Base-by-base conservation (phyloP, 1,284 basidiomycete species). In the Tylopilus sp. region DNA sequence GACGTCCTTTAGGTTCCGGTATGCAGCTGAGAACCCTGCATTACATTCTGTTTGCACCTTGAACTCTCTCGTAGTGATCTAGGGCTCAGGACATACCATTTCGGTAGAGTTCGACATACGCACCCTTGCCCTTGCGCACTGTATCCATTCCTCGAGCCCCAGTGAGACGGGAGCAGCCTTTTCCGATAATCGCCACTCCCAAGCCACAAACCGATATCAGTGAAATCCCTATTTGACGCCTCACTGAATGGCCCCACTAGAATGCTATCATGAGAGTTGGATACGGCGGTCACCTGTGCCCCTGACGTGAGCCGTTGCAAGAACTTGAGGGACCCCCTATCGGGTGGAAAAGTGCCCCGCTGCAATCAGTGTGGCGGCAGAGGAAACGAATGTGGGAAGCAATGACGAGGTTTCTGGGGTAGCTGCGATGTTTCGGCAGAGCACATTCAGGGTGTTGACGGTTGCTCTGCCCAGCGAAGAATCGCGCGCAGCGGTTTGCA, bases 241-340 rank as follows among this genome's bases (percentile, higher is more conserved):
- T 84, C 81, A 55, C 73, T 79, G 12, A 70, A 64, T 38, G 70
- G 69, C 1, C 80, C 80, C 0, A 74, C 75, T 15, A 82, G 70
- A 39, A 82, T 65, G 58, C 78, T 81, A 12, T 75, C 74, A 58
- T 71, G 76, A 10, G 67, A 60, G 16, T 69, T 60, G 15, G 70
- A 66, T 31, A 60, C 63, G 0, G 79, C 74, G 5, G 69, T 64
- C 2, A 54, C 55, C 38, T 73, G 69, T 7, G 77, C 75, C 26
- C 60, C 57, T 9, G 56, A 53, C 10, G 69, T 71, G 43, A 81
- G 71, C 16, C 57, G 52, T 12, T 43, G 44, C 51, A 64, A 40
- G 38, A 52, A 60, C 5, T 41, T 33, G 19, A 30, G 40, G 28
- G 30, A 40, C 34, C 39, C 35, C 28, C 41, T 21, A 16, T 53